phyloP scores from a whole-genome alignment of 2,329 filamentous ascomycete genomes.

The Amphichorda felina region DNA sequence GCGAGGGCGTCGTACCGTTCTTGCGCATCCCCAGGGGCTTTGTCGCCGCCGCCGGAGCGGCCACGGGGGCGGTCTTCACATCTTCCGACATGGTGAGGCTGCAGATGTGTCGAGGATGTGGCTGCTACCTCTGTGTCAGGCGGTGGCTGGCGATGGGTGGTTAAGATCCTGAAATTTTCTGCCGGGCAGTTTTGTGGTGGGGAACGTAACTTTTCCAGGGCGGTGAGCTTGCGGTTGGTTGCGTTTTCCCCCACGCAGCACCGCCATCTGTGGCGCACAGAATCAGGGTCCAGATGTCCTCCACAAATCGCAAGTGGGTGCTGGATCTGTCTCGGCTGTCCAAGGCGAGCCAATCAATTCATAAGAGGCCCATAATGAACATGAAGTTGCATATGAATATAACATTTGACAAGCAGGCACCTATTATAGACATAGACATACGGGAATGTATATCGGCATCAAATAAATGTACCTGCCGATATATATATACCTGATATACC shows the following conservation, averaged over 20 bases:
- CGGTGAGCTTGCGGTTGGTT: constrained; percentile 1
- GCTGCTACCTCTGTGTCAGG: not conserved
- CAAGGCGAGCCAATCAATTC: too few species aligned
- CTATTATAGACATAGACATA: too few species aligned
- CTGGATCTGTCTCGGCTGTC: too few species aligned
- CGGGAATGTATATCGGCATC: too few species aligned
- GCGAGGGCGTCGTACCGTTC: constrained; percentile 52
- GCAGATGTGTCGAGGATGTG: not conserved
- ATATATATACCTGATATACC: too few species aligned
- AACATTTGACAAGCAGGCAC: too few species aligned
- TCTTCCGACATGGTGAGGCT: constrained; percentile 28
- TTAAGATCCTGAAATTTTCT: constrained; percentile 4
- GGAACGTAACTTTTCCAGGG: not conserved
- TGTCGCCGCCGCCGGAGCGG: constrained; percentile 18
- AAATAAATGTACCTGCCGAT: too few species aligned
- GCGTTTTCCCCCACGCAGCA: not conserved
- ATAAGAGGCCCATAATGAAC: too few species aligned
- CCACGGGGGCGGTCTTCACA: constrained; percentile 17
- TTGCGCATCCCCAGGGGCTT: constrained; percentile 59
- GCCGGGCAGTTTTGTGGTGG: constrained; percentile 1
- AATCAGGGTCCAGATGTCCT: too few species aligned
- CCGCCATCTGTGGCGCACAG: not conserved
- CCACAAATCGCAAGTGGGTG: too few species aligned
- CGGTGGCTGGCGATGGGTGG: too few species aligned
- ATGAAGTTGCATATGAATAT: too few species aligned